A percentile compares a stretch with the other conserved stretches of the same genome.
Conservation (phyloP, 257 asterid genomes). For the Parsonsia alboflavescens region DNA sequence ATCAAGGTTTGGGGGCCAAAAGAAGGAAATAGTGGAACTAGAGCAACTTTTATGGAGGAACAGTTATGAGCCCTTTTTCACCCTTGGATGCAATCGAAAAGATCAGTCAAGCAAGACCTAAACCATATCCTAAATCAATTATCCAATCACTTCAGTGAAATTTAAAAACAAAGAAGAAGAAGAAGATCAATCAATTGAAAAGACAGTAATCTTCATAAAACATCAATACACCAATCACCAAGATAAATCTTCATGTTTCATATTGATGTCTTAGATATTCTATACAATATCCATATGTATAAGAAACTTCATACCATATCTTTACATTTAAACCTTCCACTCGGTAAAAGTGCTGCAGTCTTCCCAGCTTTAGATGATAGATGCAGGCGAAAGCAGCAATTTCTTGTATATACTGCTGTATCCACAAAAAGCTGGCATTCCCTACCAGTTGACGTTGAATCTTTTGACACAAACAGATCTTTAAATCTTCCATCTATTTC, state of each 20-base stretch:
- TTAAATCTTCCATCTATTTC: conserved; percentile 51
- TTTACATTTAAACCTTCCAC: conserved; percentile 87
- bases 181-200: not conserved
- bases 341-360: conserved; percentile 70
- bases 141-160: not conserved
- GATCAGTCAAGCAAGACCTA: not conserved
- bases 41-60: not conserved
- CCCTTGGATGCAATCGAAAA: not conserved
- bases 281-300: not conserved
- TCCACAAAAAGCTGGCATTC: conserved; percentile 66
- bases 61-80: not conserved
- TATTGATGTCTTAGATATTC: not conserved
- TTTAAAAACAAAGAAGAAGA: too few species aligned
- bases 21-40: not conserved
- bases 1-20: not conserved
- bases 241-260: conserved; percentile 3
- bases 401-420: conserved; percentile 91
- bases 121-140: not conserved
- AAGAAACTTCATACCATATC: conserved; percentile 56
- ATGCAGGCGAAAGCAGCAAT: conserved; percentile 90
- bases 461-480: conserved; percentile 64
- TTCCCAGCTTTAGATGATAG: conserved; percentile 96
- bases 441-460: conserved; percentile 43
- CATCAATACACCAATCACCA: not conserved
- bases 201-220: not conserved